phyloP scores from a whole-genome alignment of 306 rosid species.

The Pterocarpus santalinus region DNA sequence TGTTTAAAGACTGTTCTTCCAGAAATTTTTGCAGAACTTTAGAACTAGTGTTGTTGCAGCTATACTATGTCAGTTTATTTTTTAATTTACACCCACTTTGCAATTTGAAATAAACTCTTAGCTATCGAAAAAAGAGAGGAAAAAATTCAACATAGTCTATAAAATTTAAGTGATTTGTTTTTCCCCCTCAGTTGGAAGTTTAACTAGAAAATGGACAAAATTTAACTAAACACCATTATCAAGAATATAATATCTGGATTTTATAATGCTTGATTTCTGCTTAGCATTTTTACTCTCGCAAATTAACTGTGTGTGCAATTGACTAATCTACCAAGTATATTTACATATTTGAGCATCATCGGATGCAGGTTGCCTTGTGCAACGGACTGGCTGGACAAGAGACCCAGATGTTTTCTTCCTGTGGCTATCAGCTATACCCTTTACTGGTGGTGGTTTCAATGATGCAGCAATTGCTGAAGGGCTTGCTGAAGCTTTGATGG shows the following conservation, averaged over 20 bases:
- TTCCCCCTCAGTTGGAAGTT: background rate
- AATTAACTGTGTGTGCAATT: slow-evolving; percentile 36
- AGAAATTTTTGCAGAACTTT: background rate
- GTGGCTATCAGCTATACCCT: slow-evolving; percentile 85
- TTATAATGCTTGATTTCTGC: slow-evolving; percentile 20
- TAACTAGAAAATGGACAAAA: slow-evolving; percentile 13
- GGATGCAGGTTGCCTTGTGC: slow-evolving; percentile 80
- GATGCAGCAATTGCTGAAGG: slow-evolving; percentile 99
- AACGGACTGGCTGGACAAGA: slow-evolving; percentile 93
- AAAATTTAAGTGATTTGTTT: background rate
- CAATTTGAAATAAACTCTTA: slow-evolving; percentile 20
- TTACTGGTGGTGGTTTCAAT: slow-evolving; percentile 90
- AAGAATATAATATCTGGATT: slow-evolving; percentile 28
- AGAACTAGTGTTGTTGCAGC: slow-evolving; percentile 23
- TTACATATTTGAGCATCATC: slow-evolving; percentile 41
- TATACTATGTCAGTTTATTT: slow-evolving; percentile 24
- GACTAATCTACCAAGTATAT: slow-evolving; percentile 29
- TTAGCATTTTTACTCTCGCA: slow-evolving; percentile 19
- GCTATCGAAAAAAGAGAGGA: background rate
- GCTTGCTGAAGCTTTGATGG: slow-evolving; percentile 96
- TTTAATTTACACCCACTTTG: background rate
- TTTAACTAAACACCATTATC: slow-evolving; percentile 8
- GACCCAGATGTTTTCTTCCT: slow-evolving; percentile 74
- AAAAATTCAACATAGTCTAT: slow-evolving; percentile 27
- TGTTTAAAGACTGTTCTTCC: slow-evolving; percentile 14